Percentiles rank a stretch among this genome's conserved stretches.
Evolutionary conservation across 495 filamentous ascomycete species (phyloP).

Genomic region (Amphirosellinia nigrospora): DNA sequence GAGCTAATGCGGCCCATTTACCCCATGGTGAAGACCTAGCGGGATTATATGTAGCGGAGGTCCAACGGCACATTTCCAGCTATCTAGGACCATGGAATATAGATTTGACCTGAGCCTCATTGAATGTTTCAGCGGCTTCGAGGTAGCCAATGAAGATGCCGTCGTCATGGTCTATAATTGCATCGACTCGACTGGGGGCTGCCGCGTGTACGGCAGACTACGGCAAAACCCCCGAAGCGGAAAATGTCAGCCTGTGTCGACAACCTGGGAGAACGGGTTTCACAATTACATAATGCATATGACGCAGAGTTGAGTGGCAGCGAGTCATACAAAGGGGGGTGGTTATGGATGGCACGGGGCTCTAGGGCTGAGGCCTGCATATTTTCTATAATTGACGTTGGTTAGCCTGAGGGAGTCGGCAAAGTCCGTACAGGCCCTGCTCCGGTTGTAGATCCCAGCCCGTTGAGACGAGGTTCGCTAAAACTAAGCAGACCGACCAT

Average conservation of each 20-base stretch:
- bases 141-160: background rate
- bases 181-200: background rate
- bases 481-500: background rate
- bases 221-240: background rate
- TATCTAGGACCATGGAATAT: background rate
- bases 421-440: constrained; percentile 8
- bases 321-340: background rate
- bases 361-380: constrained; percentile 18
- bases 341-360: background rate
- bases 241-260: background rate
- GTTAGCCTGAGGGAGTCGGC: background rate
- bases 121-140: background rate
- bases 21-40: background rate
- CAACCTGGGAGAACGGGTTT: background rate
- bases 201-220: background rate
- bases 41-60: background rate
- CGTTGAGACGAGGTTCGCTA: background rate
- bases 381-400: constrained; percentile 18
- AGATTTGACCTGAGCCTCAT: background rate
- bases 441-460: background rate
- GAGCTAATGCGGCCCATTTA: background rate
- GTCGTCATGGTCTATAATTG: constrained; percentile 3
- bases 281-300: constrained; percentile 4
- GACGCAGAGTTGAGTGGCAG: background rate
- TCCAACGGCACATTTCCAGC: background rate